These are phyloP conservation scores for Neoarthrinium moseri DNA, from an alignment of 2,329 filamentous ascomycete genomes.

Conservation along the genomic window DNA sequence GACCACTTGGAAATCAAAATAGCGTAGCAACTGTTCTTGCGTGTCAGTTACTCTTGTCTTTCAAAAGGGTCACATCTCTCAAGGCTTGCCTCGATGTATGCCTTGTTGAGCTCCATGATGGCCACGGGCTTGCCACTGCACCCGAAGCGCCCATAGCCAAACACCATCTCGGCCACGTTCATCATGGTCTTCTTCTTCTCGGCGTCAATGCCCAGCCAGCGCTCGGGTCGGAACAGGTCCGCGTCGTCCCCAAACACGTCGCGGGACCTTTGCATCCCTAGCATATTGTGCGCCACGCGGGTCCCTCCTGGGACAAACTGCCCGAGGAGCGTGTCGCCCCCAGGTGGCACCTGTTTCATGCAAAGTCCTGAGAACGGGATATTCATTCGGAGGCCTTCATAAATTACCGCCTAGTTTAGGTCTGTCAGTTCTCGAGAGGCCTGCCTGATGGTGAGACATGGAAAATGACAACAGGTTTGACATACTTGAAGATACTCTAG, in stretches of 20 bases:
- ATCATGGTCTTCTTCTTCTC: conserved; percentile 25
- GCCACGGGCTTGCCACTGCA: conserved; percentile 40
- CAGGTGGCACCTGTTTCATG: conserved; percentile 8
- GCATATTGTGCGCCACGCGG: conserved; percentile 7
- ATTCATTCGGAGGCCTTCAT: conserved; percentile 12
- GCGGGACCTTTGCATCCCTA: conserved; percentile 6
- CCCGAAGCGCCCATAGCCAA: conserved; percentile 33
- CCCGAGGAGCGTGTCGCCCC: conserved; percentile 11
- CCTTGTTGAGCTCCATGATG: conserved; percentile 38
- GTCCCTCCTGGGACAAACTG: conserved; percentile 11
- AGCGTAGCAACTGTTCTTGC: conserved; percentile 5
- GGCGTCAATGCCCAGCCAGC: conserved; percentile 15
- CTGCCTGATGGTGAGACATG: no score
- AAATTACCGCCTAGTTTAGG: conserved; percentile 14
- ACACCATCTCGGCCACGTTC: conserved; percentile 32
- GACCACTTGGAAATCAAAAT: conserved; percentile 11
- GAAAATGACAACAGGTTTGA: no score
- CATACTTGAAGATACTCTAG: conserved; percentile 25
- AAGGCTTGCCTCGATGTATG: conserved; percentile 37
- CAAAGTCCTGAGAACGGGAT: conserved; percentile 9
- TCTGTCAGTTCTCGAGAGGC: no score
- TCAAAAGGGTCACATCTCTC: background rate
- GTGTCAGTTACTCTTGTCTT: background rate
- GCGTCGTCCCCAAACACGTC: conserved; percentile 11
- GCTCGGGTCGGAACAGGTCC: conserved; percentile 11